Evolutionary conservation across 2,329 filamentous ascomycete species (phyloP).

Genomic region (Amylocarpus encephaloides): DNA sequence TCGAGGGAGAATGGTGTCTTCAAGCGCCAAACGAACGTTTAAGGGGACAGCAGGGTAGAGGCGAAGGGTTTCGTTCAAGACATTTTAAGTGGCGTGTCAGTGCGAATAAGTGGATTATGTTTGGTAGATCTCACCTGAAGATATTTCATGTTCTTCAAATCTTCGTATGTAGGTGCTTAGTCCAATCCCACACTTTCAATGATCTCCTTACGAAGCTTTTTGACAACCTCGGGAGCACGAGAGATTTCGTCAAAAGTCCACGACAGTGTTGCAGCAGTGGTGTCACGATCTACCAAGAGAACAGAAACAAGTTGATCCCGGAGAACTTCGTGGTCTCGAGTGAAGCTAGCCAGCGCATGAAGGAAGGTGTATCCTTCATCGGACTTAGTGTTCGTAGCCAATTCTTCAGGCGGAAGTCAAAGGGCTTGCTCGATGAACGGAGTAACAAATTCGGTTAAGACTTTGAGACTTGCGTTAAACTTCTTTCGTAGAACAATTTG

Average conservation of each 20-base stretch:
- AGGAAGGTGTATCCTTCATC: constrained; percentile 77
- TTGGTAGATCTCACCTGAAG: constrained; percentile 39
- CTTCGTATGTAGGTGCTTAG: constrained; percentile 61
- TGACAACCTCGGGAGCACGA: constrained; percentile 59
- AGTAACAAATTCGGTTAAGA: constrained; percentile 71
- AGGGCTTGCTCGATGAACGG: constrained; percentile 72
- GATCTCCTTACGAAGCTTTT: constrained; percentile 69
- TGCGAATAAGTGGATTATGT: neutral
- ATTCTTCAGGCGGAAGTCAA: constrained; percentile 60
- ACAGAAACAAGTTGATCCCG: constrained; percentile 81
- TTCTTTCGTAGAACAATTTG: constrained; percentile 54
- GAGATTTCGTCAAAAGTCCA: constrained; percentile 81
- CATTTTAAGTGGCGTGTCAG: constrained; percentile 38
- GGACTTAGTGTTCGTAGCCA: constrained; percentile 65
- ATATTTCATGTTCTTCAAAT: constrained; percentile 86
- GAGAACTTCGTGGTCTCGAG: constrained; percentile 62
- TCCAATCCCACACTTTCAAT: constrained; percentile 56
- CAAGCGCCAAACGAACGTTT: constrained; percentile 67
- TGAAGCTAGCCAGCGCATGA: constrained; percentile 76
- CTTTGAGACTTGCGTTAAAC: constrained; percentile 58
- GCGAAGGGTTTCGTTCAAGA: constrained; percentile 72
- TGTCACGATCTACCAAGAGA: constrained; percentile 80
- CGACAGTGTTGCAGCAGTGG: constrained; percentile 73
- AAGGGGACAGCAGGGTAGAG: constrained; percentile 74
- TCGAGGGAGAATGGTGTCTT: constrained; percentile 67